These are phyloP conservation scores for Nothophaeocryptopus gaeumannii DNA, from an alignment of 2,329 filamentous ascomycete genomes.

Conservation along the genomic window DNA sequence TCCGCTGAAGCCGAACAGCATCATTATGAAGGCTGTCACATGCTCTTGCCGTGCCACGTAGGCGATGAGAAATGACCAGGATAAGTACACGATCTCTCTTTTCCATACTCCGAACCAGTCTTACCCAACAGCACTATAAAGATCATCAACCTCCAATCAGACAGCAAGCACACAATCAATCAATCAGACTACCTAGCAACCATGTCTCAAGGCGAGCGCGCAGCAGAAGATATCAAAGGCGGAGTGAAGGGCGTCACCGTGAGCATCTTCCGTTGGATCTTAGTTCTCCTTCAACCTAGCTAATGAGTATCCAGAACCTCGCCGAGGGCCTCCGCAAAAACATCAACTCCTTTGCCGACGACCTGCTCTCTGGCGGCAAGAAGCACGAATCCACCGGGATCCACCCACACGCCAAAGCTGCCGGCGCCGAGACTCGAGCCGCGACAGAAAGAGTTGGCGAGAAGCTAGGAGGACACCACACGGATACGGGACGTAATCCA, in stretches of 20 bases:
- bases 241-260: constrained; percentile 27
- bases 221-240: constrained; percentile 27
- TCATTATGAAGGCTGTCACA: too few species aligned
- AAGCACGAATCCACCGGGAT: constrained; percentile 18
- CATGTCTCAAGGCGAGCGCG: constrained; percentile 27
- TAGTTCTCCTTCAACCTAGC: neutral
- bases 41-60: too few species aligned
- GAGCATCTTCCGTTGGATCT: neutral
- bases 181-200: constrained; percentile 1
- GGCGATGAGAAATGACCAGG: too few species aligned
- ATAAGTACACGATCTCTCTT: too few species aligned
- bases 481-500: too few species aligned
- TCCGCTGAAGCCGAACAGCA: too few species aligned
- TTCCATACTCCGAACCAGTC: too few species aligned
- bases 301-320: constrained; percentile 17
- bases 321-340: constrained; percentile 29
- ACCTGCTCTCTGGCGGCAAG: constrained; percentile 21
- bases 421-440: constrained; percentile 8
- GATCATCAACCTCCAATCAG: constrained; percentile 8
- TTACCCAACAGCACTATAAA: too few species aligned
- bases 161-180: neutral
- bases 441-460: constrained; percentile 6
- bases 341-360: constrained; percentile 31
- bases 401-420: constrained; percentile 21
- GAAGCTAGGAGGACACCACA: constrained; percentile 10